Percentiles rank a stretch among this genome's conserved stretches.
phyloP scores from a whole-genome alignment of 805 yeast species.

The Schwanniomyces occidentalis region DNA sequence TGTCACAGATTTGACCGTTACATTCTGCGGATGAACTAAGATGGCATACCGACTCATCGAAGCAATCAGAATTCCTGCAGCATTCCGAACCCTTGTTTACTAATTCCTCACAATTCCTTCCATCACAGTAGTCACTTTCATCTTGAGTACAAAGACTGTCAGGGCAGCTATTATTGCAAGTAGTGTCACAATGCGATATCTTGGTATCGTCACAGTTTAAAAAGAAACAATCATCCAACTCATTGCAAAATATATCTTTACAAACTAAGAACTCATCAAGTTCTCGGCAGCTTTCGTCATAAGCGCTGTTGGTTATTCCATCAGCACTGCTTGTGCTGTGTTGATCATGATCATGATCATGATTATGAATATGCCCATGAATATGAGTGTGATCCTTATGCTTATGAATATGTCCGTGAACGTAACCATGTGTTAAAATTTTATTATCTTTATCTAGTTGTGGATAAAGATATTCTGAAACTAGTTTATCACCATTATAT shows the following conservation, averaged over 20 bases:
- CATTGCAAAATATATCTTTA: slow-evolving; percentile 42
- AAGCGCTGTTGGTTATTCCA: slow-evolving; percentile 1
- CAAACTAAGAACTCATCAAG: slow-evolving; percentile 35
- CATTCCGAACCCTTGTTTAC: slow-evolving; percentile 6
- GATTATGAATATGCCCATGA: slow-evolving; percentile 67
- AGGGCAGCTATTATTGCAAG: too few relatives aligned
- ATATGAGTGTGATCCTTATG: slow-evolving; percentile 61
- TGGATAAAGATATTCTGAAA: too few relatives aligned
- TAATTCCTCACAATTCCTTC: slow-evolving; percentile 3
- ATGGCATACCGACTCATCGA: too few relatives aligned
- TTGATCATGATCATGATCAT: slow-evolving; percentile 27
- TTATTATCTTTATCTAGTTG: slow-evolving; percentile 4
- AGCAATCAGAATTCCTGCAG: not conserved
- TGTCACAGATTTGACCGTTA: slow-evolving; percentile 3
- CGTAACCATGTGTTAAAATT: slow-evolving; percentile 48
- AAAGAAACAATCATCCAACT: slow-evolving; percentile 45
- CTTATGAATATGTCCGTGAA: slow-evolving; percentile 68
- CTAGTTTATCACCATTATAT: too few relatives aligned
- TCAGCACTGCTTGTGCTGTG: slow-evolving; percentile 1
- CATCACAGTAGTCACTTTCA: slow-evolving; percentile 9
- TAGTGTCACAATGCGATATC: not conserved
- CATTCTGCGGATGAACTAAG: not conserved
- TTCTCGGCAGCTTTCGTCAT: slow-evolving; percentile 22
- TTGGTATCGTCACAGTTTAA: slow-evolving; percentile 30
- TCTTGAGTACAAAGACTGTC: too few relatives aligned